Percentiles rank a stretch among this genome's conserved stretches.
Conservation (phyloP, 164 flowering plant genomes). For the Brasenia schreberi region DNA sequence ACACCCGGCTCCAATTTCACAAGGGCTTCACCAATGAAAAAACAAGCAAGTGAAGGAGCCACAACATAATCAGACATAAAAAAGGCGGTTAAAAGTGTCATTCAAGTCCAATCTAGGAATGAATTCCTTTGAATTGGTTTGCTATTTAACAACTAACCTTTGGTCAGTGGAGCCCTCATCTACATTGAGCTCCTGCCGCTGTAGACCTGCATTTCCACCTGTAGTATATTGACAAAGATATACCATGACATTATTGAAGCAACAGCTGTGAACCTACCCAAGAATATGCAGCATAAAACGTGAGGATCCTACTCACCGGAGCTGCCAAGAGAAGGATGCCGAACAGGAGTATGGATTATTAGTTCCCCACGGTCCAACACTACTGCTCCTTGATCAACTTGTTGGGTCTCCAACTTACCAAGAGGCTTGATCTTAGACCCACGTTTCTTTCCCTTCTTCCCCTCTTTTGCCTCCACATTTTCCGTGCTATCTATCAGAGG, state of each 20-base stretch:
- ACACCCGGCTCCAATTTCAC: too few relatives aligned
- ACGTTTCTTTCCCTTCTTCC: slow-evolving; percentile 24
- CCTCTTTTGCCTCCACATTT: slow-evolving; percentile 18
- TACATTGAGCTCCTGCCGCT: not conserved
- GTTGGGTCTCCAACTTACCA: slow-evolving; percentile 15
- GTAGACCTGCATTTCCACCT: slow-evolving; percentile 24
- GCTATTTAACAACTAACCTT: too few relatives aligned
- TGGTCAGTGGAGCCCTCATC: not conserved
- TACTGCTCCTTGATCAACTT: slow-evolving; percentile 20
- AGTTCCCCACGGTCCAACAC: slow-evolving; percentile 21
- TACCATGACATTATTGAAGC: not conserved
- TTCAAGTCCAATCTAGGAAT: too few relatives aligned
- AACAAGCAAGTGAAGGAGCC: too few relatives aligned
- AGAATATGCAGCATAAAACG: not conserved
- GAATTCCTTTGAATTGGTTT: too few relatives aligned
- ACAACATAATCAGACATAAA: too few relatives aligned
- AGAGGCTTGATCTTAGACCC: slow-evolving; percentile 15
- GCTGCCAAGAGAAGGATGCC: slow-evolving; percentile 28
- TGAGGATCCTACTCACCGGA: slow-evolving; percentile 17
- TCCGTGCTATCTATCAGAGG: slow-evolving; percentile 19
- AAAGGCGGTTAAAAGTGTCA: too few relatives aligned
- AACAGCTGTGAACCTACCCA: not conserved
- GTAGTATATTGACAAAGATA: slow-evolving; percentile 1
- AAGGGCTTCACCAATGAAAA: too few relatives aligned
- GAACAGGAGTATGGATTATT: slow-evolving; percentile 20